phyloP scores from a whole-genome alignment of 345 rosid species.

The Bretschneidera sinensis region DNA sequence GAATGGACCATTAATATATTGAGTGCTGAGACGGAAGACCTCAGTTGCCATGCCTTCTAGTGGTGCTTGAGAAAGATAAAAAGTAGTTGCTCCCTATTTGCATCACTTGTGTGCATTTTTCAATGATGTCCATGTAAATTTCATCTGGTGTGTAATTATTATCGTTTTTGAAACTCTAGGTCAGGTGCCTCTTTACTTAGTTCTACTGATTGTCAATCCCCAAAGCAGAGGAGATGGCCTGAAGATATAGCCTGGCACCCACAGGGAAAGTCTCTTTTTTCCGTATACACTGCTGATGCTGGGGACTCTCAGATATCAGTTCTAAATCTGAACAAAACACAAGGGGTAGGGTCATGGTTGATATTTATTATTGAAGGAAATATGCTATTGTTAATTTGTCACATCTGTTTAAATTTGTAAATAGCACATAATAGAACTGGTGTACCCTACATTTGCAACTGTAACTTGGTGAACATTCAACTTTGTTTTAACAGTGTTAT shows the following conservation, averaged over 20 bases:
- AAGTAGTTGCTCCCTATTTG: no score
- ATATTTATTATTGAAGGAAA: background rate
- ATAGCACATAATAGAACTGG: background rate
- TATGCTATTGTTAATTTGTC: slow-evolving; percentile 9
- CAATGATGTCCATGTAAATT: background rate
- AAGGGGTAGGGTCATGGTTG: slow-evolving; percentile 44
- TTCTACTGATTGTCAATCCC: slow-evolving; percentile 56
- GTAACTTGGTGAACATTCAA: background rate
- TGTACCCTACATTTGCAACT: background rate
- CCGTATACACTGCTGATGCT: slow-evolving; percentile 65
- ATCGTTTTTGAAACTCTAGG: slow-evolving; percentile 33
- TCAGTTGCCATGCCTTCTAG: background rate
- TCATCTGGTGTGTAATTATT: background rate
- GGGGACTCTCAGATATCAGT: slow-evolving; percentile 86
- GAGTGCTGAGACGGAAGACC: background rate
- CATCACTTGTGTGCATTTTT: background rate
- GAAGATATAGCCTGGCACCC: slow-evolving; percentile 98
- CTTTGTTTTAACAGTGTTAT: background rate
- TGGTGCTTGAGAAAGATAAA: no score
- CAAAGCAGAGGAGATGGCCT: slow-evolving; percentile 79
- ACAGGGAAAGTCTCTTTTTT: slow-evolving; percentile 59
- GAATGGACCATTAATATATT: no score
- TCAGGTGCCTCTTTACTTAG: slow-evolving; percentile 73
- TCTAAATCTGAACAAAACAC: slow-evolving; percentile 58
- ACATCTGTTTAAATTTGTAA: no score